Evolutionary conservation across 306 rosid species (phyloP).

Genomic region (Ormosia semicastrata): DNA sequence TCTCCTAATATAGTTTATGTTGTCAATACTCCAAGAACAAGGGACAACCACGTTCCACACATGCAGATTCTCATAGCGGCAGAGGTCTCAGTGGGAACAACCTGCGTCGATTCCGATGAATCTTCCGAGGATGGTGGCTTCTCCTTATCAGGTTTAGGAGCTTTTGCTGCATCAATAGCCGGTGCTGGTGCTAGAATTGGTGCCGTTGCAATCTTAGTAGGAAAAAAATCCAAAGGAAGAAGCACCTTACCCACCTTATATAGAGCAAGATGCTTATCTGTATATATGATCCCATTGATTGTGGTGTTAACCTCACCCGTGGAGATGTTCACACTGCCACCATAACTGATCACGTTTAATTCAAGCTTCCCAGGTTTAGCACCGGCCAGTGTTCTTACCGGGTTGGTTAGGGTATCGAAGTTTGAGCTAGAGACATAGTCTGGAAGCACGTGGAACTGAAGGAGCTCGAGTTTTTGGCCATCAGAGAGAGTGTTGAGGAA

Average conservation of each 20-base stretch:
- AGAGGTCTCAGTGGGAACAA: conserved; percentile 34
- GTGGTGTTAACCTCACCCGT: conserved; percentile 61
- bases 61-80: background rate
- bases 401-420: conserved; percentile 70
- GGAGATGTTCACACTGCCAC: conserved; percentile 53
- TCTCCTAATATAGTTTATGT: background rate
- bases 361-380: conserved; percentile 43
- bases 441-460: conserved; percentile 70
- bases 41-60: conserved; percentile 12
- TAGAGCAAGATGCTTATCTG: conserved; percentile 59
- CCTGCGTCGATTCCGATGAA: conserved; percentile 35
- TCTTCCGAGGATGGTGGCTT: conserved; percentile 13
- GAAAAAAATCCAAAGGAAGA: conserved; percentile 50
- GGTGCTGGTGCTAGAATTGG: conserved; percentile 23
- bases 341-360: conserved; percentile 56
- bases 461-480: conserved; percentile 49
- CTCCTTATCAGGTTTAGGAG: conserved; percentile 46
- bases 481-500: conserved; percentile 57
- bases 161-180: background rate
- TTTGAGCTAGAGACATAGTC: conserved; percentile 48
- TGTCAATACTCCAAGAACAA: conserved; percentile 26
- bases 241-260: conserved; percentile 62
- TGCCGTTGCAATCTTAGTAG: conserved; percentile 19
- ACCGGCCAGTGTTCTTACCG: conserved; percentile 62
- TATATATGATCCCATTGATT: conserved; percentile 50